phyloP scores from a whole-genome alignment of 805 yeast genomes.

The Danielia reshetovae region DNA sequence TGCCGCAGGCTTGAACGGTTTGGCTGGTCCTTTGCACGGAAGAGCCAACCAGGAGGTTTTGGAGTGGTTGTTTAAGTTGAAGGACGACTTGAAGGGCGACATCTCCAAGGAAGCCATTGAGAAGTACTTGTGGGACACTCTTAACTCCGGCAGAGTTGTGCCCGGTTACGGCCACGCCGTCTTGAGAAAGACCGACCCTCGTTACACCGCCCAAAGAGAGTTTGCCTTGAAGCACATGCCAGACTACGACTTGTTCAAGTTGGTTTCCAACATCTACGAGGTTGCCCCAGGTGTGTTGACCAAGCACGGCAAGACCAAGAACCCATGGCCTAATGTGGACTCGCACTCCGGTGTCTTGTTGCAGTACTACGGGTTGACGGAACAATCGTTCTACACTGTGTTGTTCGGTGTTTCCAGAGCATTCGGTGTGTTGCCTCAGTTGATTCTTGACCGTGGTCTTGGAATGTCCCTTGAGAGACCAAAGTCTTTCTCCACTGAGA shows the following conservation, averaged over 20 bases:
- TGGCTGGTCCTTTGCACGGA: slow-evolving; percentile 86
- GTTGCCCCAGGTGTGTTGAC: slow-evolving; percentile 73
- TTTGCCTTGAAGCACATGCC: slow-evolving; percentile 62
- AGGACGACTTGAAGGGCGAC: slow-evolving; percentile 60
- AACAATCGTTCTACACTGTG: slow-evolving; percentile 72
- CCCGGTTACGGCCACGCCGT: slow-evolving; percentile 93
- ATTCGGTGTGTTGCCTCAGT: slow-evolving; percentile 73
- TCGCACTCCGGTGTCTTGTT: slow-evolving; percentile 75
- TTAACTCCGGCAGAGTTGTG: slow-evolving; percentile 71
- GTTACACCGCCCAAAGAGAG: slow-evolving; percentile 69
- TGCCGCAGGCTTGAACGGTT: slow-evolving; percentile 76
- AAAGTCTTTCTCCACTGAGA: slow-evolving; percentile 42
- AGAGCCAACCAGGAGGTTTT: slow-evolving; percentile 84
- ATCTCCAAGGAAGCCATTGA: slow-evolving; percentile 51
- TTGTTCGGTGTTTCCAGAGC: slow-evolving; percentile 81
- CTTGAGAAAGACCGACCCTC: slow-evolving; percentile 76
- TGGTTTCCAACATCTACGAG: slow-evolving; percentile 61
- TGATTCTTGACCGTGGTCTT: slow-evolving; percentile 72
- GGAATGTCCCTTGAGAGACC: slow-evolving; percentile 84
- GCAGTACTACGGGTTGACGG: slow-evolving; percentile 75
- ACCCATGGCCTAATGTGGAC: slow-evolving; percentile 84
- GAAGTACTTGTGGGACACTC: slow-evolving; percentile 65
- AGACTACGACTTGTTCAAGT: slow-evolving; percentile 59
- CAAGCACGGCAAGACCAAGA: slow-evolving; percentile 79
- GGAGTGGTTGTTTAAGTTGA: slow-evolving; percentile 65